Evolutionary conservation across 2,329 filamentous ascomycete species (phyloP).

Genomic region (Colletotrichum chrysophilum): DNA sequence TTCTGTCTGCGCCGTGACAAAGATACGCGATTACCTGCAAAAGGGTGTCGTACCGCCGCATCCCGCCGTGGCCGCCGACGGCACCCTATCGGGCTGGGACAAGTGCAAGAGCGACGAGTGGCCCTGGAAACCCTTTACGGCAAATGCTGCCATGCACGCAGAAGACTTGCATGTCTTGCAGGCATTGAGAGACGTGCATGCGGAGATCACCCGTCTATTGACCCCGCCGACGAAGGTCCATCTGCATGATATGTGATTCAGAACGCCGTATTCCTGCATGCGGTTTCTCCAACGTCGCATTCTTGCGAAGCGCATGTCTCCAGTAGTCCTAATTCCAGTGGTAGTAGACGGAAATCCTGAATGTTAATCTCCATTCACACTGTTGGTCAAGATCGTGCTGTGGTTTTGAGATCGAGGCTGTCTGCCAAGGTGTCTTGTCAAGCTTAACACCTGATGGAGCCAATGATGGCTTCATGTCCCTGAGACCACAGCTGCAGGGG

Average conservation of each 20-base stretch:
- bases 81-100: slow-evolving; percentile 26
- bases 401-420: background rate
- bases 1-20: slow-evolving; percentile 39
- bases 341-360: background rate
- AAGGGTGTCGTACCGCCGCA: slow-evolving; percentile 37
- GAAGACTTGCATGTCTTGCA: background rate
- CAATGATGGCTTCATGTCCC: background rate
- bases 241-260: background rate
- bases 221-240: slow-evolving; percentile 10
- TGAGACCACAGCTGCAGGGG: background rate
- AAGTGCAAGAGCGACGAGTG: slow-evolving; percentile 31
- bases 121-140: slow-evolving; percentile 27
- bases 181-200: slow-evolving; percentile 10
- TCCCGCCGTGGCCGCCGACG: slow-evolving; percentile 20
- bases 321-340: background rate
- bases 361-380: background rate
- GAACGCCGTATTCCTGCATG: background rate
- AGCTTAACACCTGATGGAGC: background rate
- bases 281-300: background rate
- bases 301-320: background rate
- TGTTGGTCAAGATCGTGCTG: background rate
- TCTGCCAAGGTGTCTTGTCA: background rate
- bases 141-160: background rate
- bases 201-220: background rate
- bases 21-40: slow-evolving; percentile 38